These are phyloP conservation scores for Blastomyces percursus DNA, from an alignment of 2,329 filamentous ascomycete genomes.

Conservation along the genomic window DNA sequence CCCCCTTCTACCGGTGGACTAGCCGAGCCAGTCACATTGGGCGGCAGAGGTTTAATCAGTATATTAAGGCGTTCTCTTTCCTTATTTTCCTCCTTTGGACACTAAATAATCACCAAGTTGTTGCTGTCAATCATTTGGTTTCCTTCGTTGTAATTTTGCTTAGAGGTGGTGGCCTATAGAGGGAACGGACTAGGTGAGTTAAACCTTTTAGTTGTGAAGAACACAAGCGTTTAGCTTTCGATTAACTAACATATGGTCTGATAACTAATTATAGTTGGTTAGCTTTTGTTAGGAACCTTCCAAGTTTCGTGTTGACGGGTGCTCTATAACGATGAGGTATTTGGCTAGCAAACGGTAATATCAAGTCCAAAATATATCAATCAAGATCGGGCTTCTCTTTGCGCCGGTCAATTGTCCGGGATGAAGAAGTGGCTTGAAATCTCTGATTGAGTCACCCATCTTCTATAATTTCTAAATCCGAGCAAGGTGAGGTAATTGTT, in stretches of 20 bases:
- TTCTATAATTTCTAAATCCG: background rate
- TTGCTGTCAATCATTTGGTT: conserved; percentile 61
- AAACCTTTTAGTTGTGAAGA: background rate
- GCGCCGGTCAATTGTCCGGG: background rate
- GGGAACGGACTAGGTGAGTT: conserved; percentile 45
- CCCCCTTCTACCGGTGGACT: conserved; percentile 66
- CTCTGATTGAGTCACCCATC: background rate
- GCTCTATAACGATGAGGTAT: background rate
- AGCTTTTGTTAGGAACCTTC: background rate
- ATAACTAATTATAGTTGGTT: too few species aligned
- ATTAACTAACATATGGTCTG: background rate
- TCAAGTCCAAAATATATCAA: background rate
- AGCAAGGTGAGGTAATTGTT: background rate
- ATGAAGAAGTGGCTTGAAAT: background rate
- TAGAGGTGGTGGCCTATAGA: conserved; percentile 65
- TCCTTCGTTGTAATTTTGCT: conserved; percentile 56
- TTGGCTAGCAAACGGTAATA: background rate
- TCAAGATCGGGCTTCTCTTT: background rate
- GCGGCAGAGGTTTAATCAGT: conserved; percentile 72
- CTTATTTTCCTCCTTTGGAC: conserved; percentile 57
- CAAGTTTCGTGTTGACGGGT: background rate
- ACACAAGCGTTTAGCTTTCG: background rate
- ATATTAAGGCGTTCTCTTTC: conserved; percentile 41
- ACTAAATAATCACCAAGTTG: conserved; percentile 67
- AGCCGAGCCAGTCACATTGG: conserved; percentile 69